Conservation (phyloP, 2,329 filamentous ascomycete species). For the Cryphonectria carpinicola region DNA sequence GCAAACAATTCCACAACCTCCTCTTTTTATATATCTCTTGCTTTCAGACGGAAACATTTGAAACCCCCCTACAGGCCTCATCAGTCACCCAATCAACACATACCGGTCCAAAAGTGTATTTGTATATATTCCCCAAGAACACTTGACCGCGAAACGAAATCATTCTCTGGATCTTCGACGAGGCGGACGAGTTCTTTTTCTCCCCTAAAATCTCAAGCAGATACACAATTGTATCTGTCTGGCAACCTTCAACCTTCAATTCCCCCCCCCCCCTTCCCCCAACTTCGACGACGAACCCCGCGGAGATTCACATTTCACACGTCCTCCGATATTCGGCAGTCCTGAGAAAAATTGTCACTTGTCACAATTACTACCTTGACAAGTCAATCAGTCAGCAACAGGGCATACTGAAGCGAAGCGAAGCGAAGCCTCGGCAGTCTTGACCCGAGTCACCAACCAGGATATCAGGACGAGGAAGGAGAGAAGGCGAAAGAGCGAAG, state of each 20-base stretch:
- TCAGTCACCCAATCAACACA: neutral
- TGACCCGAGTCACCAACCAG: neutral
- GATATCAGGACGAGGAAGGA: neutral
- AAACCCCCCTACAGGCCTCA: neutral
- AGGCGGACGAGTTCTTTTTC: no score
- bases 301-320: neutral
- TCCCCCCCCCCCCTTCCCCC: neutral
- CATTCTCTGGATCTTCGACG: neutral
- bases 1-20: neutral
- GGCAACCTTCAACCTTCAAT: neutral
- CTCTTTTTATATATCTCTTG: constrained; percentile 17
- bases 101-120: neutral
- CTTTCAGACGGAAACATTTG: neutral
- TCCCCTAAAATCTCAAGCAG: neutral
- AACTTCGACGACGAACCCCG: neutral
- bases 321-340: constrained; percentile 23
- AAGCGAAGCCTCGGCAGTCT: neutral
- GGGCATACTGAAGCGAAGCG: neutral
- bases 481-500: neutral
- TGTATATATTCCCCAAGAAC: neutral
- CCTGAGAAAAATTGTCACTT: neutral
- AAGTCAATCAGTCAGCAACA: neutral
- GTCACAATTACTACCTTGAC: neutral
- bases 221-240: neutral
- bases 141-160: neutral